Percentiles rank a stretch among this genome's conserved stretches.
These are phyloP conservation scores for Chlamydomonas sp. DNA, from an alignment of 139 green algal species.

Conservation along the genomic window DNA sequence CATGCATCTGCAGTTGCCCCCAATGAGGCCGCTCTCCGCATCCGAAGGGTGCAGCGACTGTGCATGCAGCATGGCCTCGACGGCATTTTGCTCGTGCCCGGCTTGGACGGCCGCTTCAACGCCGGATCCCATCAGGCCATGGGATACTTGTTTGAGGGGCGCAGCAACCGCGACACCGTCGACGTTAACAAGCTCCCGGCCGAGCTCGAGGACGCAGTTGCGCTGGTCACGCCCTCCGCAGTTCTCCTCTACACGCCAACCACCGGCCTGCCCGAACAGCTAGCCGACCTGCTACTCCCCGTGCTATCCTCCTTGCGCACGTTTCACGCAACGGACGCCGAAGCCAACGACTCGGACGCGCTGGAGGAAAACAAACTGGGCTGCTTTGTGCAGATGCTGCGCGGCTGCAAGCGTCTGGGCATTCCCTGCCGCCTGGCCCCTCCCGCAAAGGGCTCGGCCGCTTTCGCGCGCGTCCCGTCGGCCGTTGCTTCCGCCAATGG, in stretches of 20 bases:
- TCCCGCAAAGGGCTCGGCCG: not conserved
- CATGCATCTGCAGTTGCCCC: too few species aligned
- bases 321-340: constrained; percentile 2
- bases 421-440: constrained; percentile 33
- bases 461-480: not conserved
- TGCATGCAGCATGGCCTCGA: constrained; percentile 31
- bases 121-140: constrained; percentile 29
- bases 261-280: not conserved
- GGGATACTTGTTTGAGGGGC: constrained; percentile 40
- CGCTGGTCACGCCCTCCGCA: constrained; percentile 7
- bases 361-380: constrained; percentile 56
- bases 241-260: not conserved
- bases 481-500: not conserved
- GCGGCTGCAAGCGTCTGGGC: constrained; percentile 39
- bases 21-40: constrained; percentile 11
- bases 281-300: constrained; percentile 13
- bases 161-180: constrained; percentile 38
- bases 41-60: not conserved
- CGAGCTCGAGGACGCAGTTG: constrained; percentile 38
- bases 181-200: constrained; percentile 34
- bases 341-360: constrained; percentile 44
- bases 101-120: constrained; percentile 47
- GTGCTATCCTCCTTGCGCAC: constrained; percentile 16
- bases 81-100: constrained; percentile 33
- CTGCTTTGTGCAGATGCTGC: constrained; percentile 56